Evolutionary conservation across 1,139 yeast species (phyloP), one percentile per base, ranked within the genome.

Genomic region (Nakaseomyces nivariensis): DNA sequence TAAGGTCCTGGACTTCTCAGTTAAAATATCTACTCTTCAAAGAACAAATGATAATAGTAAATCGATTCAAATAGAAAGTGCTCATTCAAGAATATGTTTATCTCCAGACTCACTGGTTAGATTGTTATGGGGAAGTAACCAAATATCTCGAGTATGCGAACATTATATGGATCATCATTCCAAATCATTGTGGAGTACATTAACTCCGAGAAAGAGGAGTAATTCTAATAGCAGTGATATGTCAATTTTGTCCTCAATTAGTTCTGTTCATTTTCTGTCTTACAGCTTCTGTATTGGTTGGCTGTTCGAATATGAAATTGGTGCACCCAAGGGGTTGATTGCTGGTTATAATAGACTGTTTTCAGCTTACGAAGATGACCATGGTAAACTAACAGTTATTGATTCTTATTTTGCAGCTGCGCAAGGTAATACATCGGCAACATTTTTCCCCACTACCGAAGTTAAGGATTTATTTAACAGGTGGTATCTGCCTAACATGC

Each of bases 271-370:
- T 50, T 72, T 85, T 45, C 64, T 81, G 9, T 77, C 89, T 0
- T 77, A 81, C 56, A 79, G 83, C 56, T 74, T 85, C 54, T 84
- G 94, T 58, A 53, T 83, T 36, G 95, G 95, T 0, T 86, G 95
- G 89, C 63, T 87, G 5, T 84, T 84, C 61, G 74, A 73, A 24
- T 64, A 65, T n/a, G 61, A 60, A 0, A 68, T 67, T 34, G 63
- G 62, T 31, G 52, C 66, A 4, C 70, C 70, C 27, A 76, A 77
- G 25, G 96, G 96, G 22, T 61, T 86, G n/a, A 80, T 85, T 43
- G 56, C 80, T 45, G 96, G 96, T 0, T 87, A 86, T 49, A 86
- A 85, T 54, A 68, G 82, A 37, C 75, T 83, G 44, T 82, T 80
- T 58, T 81, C 85, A 0, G 78, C 80, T 0, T 75, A 80, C 29